These are phyloP conservation scores for Raphidocelis subcapitata DNA, from an alignment of 139 green algal species.

Conservation along the genomic window DNA sequence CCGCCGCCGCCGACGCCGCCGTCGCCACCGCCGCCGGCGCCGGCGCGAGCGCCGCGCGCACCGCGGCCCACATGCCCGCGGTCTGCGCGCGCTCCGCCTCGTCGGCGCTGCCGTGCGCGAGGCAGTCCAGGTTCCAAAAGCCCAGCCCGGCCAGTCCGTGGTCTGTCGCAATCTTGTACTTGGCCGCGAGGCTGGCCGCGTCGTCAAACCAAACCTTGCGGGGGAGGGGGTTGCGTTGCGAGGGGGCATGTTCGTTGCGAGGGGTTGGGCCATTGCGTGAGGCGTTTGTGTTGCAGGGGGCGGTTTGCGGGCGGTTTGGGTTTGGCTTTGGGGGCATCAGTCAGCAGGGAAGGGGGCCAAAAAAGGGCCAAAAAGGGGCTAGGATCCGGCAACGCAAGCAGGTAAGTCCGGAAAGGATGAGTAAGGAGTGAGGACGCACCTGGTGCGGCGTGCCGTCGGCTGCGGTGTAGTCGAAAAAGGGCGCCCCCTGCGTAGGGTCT, in stretches of 20 bases:
- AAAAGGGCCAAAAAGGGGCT: no score
- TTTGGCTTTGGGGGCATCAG: no score
- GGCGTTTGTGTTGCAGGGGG: no score
- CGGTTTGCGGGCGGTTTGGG: not conserved
- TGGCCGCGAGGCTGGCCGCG: constrained; percentile 24
- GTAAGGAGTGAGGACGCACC: constrained; percentile 26
- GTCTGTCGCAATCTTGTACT: constrained; percentile 27
- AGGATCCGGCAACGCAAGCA: no score
- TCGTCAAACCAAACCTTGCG: constrained; percentile 55
- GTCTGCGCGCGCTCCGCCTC: constrained; percentile 16
- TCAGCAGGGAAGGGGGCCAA: no score
- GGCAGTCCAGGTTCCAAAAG: constrained; percentile 47
- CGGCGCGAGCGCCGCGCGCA: constrained; percentile 7
- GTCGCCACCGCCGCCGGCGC: no score
- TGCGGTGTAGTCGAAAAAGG: constrained; percentile 38
- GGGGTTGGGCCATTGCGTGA: no score
- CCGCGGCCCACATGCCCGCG: constrained; percentile 36
- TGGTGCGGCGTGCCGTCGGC: constrained; percentile 15
- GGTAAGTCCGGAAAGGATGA: no score
- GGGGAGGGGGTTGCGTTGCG: not conserved
- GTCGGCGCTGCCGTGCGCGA: constrained; percentile 34
- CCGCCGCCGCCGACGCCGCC: no score
- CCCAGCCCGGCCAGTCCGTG: constrained; percentile 37
- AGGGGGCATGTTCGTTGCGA: no score
- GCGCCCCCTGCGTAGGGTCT: constrained; percentile 29